Percentiles rank a stretch among this genome's conserved stretches.
phyloP scores from a whole-genome alignment of 148 eudicot genomes.

The Cornus controversa region DNA sequence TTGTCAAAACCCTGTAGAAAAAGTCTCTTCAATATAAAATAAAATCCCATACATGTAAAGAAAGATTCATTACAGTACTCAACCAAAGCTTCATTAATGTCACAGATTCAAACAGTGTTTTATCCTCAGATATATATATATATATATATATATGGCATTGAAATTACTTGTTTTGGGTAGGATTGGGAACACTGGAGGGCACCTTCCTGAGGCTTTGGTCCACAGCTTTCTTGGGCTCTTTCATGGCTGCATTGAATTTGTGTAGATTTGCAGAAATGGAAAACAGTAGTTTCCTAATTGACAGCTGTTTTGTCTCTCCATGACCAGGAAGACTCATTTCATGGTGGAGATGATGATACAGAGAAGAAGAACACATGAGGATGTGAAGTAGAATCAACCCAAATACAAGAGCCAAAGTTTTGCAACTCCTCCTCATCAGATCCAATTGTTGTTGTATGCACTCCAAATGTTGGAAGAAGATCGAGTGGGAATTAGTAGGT shows the following conservation, averaged over 20 bases:
- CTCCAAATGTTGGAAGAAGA: not conserved
- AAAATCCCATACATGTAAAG: too few relatives aligned
- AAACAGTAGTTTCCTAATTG: slow-evolving; percentile 21
- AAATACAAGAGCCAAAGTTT: slow-evolving; percentile 14
- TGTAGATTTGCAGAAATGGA: not conserved
- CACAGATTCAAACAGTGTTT: too few relatives aligned
- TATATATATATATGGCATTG: too few relatives aligned
- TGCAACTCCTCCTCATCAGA: slow-evolving; percentile 5
- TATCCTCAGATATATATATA: too few relatives aligned
- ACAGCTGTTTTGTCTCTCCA: not conserved
- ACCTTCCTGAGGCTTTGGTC: slow-evolving; percentile 35
- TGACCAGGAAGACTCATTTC: not conserved
- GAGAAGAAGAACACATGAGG: slow-evolving; percentile 16
- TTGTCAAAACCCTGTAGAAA: too few relatives aligned
- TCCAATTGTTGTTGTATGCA: not conserved
- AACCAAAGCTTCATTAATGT: too few relatives aligned
- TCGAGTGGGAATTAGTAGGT: not conserved
- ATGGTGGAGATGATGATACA: not conserved
- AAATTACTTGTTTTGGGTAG: slow-evolving; percentile 39
- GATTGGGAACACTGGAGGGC: slow-evolving; percentile 37
- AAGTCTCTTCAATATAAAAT: too few relatives aligned
- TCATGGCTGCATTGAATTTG: not conserved
- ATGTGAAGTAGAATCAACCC: slow-evolving; percentile 13
- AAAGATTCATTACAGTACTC: too few relatives aligned
- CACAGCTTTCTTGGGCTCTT: slow-evolving; percentile 54